A percentile compares a stretch with the other conserved stretches of the same genome.
Evolutionary conservation across 225 moss, liverwort and hornwort genomes (phyloP).

Genomic region (Antitrichia curtipendula): DNA sequence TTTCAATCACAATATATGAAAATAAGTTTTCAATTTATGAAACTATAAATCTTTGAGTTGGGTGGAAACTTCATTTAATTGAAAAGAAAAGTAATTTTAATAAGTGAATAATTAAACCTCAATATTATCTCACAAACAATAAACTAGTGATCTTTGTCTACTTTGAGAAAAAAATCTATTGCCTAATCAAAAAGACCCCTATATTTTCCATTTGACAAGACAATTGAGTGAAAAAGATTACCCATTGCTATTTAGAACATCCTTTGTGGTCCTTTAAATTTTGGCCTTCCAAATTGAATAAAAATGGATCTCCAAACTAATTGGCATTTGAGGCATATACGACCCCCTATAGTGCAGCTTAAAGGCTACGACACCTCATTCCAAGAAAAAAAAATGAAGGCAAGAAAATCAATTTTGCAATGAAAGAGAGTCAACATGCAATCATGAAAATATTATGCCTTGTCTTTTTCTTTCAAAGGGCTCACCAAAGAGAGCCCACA

Average conservation of each 20-base stretch:
- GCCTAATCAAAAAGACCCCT: background rate
- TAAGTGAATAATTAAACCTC: too few relatives aligned
- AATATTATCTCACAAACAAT: background rate
- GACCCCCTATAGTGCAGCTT: fast-evolving
- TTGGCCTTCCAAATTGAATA: background rate
- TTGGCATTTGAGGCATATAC: background rate
- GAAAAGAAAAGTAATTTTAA: too few relatives aligned
- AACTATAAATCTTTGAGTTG: too few relatives aligned
- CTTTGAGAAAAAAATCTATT: background rate
- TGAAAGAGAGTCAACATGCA: background rate
- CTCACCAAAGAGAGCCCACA: fast-evolving
- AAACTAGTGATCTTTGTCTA: background rate
- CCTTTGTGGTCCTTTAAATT: background rate
- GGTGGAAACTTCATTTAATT: too few relatives aligned
- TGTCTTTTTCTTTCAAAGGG: background rate
- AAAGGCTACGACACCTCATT: fast-evolving
- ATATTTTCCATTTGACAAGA: background rate
- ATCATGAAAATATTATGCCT: background rate
- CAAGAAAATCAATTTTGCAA: background rate
- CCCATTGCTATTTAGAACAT: background rate
- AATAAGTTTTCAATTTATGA: too few relatives aligned
- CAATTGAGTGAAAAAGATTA: background rate
- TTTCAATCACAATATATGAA: too few relatives aligned
- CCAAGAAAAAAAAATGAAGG: fast-evolving
- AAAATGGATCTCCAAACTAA: background rate